Evolutionary conservation across 2,329 filamentous ascomycete genomes (phyloP).

Genomic region (Paecilomyces dactylethromorphus): DNA sequence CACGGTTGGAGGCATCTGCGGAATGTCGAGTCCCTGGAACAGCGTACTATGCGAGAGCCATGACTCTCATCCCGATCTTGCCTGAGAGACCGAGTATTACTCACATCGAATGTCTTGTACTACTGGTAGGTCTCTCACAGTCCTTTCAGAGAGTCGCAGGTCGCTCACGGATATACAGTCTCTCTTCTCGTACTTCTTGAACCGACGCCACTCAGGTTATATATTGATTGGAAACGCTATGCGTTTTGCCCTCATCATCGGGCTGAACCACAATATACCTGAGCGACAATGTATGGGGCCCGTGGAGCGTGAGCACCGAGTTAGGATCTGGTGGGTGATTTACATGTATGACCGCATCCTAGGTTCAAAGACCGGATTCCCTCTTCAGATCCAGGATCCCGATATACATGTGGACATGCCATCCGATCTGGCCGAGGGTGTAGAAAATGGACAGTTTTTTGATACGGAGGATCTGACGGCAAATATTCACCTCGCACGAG

Average conservation of each 20-base stretch:
- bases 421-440: slow-evolving; percentile 20
- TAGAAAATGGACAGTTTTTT: slow-evolving; percentile 30
- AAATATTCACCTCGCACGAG: slow-evolving; percentile 30
- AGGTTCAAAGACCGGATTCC: slow-evolving; percentile 44
- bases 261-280: slow-evolving; percentile 37
- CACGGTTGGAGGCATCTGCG: slow-evolving; percentile 25
- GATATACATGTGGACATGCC: slow-evolving; percentile 39
- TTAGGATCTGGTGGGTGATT: slow-evolving; percentile 34
- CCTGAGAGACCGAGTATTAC: slow-evolving; percentile 39
- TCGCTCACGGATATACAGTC: slow-evolving; percentile 14
- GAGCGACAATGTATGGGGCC: slow-evolving; percentile 30
- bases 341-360: slow-evolving; percentile 40
- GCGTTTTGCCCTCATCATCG: slow-evolving; percentile 36
- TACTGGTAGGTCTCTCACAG: slow-evolving; percentile 23
- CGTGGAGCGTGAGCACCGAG: slow-evolving; percentile 32
- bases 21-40: slow-evolving; percentile 37
- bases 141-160: neutral
- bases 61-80: slow-evolving; percentile 35
- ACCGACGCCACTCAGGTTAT: slow-evolving; percentile 28
- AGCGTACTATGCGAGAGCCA: slow-evolving; percentile 36
- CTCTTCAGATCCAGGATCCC: slow-evolving; percentile 43
- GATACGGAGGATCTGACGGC: slow-evolving; percentile 31
- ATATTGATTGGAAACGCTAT: slow-evolving; percentile 32
- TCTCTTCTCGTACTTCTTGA: slow-evolving; percentile 30
- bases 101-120: slow-evolving; percentile 37